A percentile compares a stretch with the other conserved stretches of the same genome.
These are phyloP conservation scores for Eimeria acervulina DNA, from an alignment of 169 alveolate species.

Conservation along the genomic window DNA sequence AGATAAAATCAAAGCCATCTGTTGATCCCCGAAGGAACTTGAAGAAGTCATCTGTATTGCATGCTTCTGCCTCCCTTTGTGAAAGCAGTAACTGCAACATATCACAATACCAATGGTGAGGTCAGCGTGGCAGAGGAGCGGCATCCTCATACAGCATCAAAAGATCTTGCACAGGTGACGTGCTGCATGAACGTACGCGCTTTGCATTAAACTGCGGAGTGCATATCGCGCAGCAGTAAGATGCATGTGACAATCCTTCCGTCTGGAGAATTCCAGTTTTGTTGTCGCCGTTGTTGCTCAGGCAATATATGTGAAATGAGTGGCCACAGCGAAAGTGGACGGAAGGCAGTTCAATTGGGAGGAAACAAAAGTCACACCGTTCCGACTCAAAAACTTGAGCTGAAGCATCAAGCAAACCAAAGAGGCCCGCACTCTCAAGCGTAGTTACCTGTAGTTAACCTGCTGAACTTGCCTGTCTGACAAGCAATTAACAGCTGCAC, in stretches of 20 bases:
- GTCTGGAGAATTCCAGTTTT: slow-evolving; percentile 20
- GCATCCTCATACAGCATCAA: not conserved
- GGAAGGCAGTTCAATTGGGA: slow-evolving; percentile 81
- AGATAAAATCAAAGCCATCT: slow-evolving; percentile 80
- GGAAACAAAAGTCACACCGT: slow-evolving; percentile 79
- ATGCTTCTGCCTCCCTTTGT: slow-evolving; percentile 80
- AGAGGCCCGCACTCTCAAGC: not conserved
- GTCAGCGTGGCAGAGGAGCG: not conserved
- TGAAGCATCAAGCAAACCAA: slow-evolving; percentile 25
- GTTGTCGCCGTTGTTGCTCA: slow-evolving; percentile 72
- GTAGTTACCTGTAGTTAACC: not conserved
- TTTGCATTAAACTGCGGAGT: slow-evolving; percentile 81
- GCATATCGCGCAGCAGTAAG: slow-evolving; percentile 74
- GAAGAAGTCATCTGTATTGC: slow-evolving; percentile 83
- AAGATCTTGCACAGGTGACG: not conserved
- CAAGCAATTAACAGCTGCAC: not conserved
- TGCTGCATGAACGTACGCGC: slow-evolving; percentile 48
- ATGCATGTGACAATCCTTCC: slow-evolving; percentile 23
- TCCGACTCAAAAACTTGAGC: slow-evolving; percentile 73
- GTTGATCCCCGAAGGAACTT: slow-evolving; percentile 84
- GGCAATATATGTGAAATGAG: slow-evolving; percentile 81
- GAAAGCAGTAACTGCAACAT: slow-evolving; percentile 79
- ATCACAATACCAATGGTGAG: not conserved
- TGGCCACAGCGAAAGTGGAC: slow-evolving; percentile 84
- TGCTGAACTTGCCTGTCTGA: no score